Evolutionary conservation across 2,329 filamentous ascomycete species (phyloP), one percentile per base, ranked within the genome.

Genomic region (Annulohypoxylon truncatum): DNA sequence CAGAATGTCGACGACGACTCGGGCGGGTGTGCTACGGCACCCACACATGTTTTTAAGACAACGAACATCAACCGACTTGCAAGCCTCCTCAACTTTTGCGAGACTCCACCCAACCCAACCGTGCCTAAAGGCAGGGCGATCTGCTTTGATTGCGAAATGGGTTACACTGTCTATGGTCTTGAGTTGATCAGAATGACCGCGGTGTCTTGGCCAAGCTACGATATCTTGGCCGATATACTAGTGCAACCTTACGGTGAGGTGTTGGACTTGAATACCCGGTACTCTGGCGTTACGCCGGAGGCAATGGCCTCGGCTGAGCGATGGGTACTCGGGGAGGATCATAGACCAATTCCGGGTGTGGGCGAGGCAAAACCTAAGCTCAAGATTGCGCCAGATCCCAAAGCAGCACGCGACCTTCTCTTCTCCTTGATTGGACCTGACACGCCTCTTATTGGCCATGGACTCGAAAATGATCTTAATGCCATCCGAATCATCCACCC

Each of bases 101-200:
- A 87, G 66, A 98, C 96, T 0, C 94, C 94, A 0, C 79, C 83
- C 10, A 94, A 93, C 70, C 77, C 81, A 1, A 73, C 79, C 1
- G 83, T 81, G 1, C 80, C 82, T 0, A 73, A 78, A 1, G 81
- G 85, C 55, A 86, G 87, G 33, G 92, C 91, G 2, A 89, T 98
- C 9, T 91, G 89, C 69, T 95, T 99, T 73, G 96, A 99, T 77
- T 98, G 96, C 74, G 96, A 99, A 77, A 99, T 99, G 96, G 93
- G 92, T 3, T 98, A 97, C 76, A 99, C 96, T 0, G 92, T 92
- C 0, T 79, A 91, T 52, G 96, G 96, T 0, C 82, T 98, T 69
- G 96, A 99, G 77, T 85, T 99, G 15, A 90, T 98, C 61, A 92
- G 96, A 7, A 79, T 99, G 2, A 98, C 96, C 0, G 94, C 92